Evolutionary conservation across 345 rosid species (phyloP), one percentile per base, ranked within the genome.

Genomic region (Salix caprea): DNA sequence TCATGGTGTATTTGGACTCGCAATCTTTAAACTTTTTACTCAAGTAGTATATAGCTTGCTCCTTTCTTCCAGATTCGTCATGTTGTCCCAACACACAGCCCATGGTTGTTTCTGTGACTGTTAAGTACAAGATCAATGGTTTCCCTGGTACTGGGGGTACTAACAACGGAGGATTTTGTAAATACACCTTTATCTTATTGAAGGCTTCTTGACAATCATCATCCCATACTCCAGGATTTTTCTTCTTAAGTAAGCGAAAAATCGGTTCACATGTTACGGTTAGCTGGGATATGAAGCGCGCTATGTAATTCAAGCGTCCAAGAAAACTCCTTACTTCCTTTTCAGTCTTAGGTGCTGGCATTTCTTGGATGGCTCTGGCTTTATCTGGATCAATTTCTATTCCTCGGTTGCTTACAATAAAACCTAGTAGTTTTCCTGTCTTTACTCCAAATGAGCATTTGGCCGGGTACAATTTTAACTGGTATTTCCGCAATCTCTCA

Each of bases 241-340:
- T 58, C 7, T 58, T 58, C 0, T 2, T 2, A 0, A 58, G 23
- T 3, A 19, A 58, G 0, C 13, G 0, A n/a, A 58, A 58, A 4
- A 58, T 58, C 4, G 1, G 10, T 0, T 58, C 3, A 19, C 24
- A 18, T 0, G 9, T 58, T 3, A 10, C 4, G 0, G 14, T 60
- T 60, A 60, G 0, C 4, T 60, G 2, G 2, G 65, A n/a, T 19
- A 60, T 21, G 3, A 21, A 60, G 0, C 30, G 1, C 0, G 5
- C 1, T 4, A 60, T 58, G 10, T 58, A 60, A n/a, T 60, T 60
- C 0, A 60, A 12, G 1, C 24, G 1, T 1, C 30, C 5, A 0
- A 60, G 8, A 12, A 60, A n/a, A 3, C 65, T 24, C n/a, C 5
- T 2, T 1, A 60, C 65, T 23, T 60, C 65, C 21, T 60, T 60